Evolutionary conservation across 1,284 basidiomycete genomes (phyloP), one percentile per base, ranked within the genome.

Genomic region (Ceratobasidium sp.): DNA sequence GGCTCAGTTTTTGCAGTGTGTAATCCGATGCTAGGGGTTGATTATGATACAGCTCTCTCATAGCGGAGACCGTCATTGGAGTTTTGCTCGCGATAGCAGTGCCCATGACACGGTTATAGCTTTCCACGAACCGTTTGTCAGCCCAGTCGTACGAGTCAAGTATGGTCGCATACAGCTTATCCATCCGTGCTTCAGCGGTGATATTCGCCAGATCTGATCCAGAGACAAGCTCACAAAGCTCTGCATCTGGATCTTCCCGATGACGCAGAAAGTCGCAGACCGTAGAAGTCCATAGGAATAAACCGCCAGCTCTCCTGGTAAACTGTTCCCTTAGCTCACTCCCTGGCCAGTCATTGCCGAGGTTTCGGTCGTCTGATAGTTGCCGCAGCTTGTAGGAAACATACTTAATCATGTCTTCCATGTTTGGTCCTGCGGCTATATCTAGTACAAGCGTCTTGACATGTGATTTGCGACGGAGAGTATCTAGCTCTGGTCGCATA

Each of bases 251-350:
- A 48, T 72, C 21, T 2, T 48, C 21, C 12, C 72, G 34, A 18
- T 12, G 32, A 12, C 28, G 16, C 3, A 79, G n/a, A n/a, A n/a
- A n/a, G n/a, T n/a, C n/a, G n/a, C n/a, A n/a, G n/a, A n/a, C n/a
- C n/a, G n/a, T n/a, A 58, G 59, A 76, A 77, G 30, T 76, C 78
- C 78, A 78, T 10, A 78, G 69, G 71, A 79, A 78, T 5, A 77
- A 59, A 3, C 78, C 78, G 14, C 71, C 76, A n/a, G 78, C 74
- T 41, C 65, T 72, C 9, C 28, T 16, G 1, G 36, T 30, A 30
- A 77, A 73, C 14, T 74, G 45, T 1, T 30, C 45, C 23, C 48
- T n/a, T 3, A 75, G 69, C 10, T 52, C 28, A 16, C 48, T 41
- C 16, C 23, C 72, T 32, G 75, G 77, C 75, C 75, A 77, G n/a